Conservation (phyloP, 306 rosid species). For the Begonia masoniana region DNA sequence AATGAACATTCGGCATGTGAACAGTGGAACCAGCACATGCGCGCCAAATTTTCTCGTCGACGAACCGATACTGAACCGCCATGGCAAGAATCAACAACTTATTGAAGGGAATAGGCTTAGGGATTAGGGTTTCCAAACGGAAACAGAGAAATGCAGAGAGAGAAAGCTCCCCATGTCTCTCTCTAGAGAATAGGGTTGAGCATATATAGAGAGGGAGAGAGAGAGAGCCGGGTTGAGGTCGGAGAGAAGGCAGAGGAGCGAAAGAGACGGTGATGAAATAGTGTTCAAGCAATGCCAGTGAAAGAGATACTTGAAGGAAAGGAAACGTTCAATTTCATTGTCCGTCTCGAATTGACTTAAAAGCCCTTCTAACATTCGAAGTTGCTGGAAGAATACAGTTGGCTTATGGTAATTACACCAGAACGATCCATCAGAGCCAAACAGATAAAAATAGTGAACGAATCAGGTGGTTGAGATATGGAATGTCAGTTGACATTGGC, state of each 20-base stretch:
- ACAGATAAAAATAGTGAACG: not conserved
- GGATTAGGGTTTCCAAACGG: not conserved
- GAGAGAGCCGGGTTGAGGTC: constrained; percentile 22
- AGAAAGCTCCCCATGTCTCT: not conserved
- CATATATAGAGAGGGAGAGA: constrained; percentile 5
- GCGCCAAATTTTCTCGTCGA: constrained; percentile 43
- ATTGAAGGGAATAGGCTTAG: not conserved
- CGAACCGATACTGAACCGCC: constrained; percentile 5
- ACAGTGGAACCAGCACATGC: constrained; percentile 44
- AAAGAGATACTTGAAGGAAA: no score
- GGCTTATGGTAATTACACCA: no score
- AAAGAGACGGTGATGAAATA: constrained; percentile 2
- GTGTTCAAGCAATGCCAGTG: no score
- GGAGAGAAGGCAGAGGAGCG: constrained; percentile 21
- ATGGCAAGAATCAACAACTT: not conserved
- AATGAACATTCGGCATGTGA: constrained; percentile 32
- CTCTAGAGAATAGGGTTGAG: constrained; percentile 11
- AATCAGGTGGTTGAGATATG: not conserved
- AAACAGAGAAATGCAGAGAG: not conserved
- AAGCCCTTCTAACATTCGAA: no score
- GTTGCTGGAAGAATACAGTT: no score
- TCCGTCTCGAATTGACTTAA: no score
- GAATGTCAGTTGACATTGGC: not conserved
- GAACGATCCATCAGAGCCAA: no score
- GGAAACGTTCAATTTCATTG: no score